These are phyloP conservation scores for Angophora floribunda DNA, from an alignment of 345 rosid genomes.

Conservation along the genomic window DNA sequence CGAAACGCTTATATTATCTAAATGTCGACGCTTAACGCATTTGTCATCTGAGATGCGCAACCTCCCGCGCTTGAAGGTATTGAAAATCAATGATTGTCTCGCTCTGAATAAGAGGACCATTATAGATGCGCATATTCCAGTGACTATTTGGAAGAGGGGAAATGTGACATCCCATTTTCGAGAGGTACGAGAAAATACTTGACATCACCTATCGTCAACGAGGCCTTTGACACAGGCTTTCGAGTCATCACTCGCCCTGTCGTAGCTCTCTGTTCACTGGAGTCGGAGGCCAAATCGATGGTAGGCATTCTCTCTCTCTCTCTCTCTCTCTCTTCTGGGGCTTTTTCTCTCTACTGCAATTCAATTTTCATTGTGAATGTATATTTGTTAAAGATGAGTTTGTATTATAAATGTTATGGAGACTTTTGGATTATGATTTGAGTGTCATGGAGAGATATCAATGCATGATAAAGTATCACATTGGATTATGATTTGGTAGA, in stretches of 20 bases:
- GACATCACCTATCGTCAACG: not conserved
- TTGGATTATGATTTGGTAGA: too few species aligned
- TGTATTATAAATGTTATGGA: not conserved
- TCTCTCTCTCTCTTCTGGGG: not conserved
- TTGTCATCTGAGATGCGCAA: rapidly evolving
- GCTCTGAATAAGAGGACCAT: rapidly evolving
- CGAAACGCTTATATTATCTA: rapidly evolving
- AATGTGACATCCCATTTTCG: too few species aligned
- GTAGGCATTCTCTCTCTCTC: not conserved
- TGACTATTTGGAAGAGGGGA: rapidly evolving
- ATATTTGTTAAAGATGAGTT: not conserved
- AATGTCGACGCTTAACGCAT: rapidly evolving
- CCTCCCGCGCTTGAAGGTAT: not conserved
- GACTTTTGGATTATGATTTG: not conserved
- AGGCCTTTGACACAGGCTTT: conserved; percentile 7
- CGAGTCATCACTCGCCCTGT: not conserved
- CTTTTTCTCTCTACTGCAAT: not conserved
- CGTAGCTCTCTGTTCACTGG: not conserved
- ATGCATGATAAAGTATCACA: not conserved
- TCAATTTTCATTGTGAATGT: not conserved
- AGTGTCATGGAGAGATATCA: too few species aligned
- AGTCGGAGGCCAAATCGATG: not conserved
- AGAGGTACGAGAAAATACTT: too few species aligned
- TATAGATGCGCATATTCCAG: rapidly evolving
- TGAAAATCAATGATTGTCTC: rapidly evolving